Base-by-base conservation (phyloP, 2,329 filamentous ascomycete genomes). In the Nigrospora osmanthi region DNA sequence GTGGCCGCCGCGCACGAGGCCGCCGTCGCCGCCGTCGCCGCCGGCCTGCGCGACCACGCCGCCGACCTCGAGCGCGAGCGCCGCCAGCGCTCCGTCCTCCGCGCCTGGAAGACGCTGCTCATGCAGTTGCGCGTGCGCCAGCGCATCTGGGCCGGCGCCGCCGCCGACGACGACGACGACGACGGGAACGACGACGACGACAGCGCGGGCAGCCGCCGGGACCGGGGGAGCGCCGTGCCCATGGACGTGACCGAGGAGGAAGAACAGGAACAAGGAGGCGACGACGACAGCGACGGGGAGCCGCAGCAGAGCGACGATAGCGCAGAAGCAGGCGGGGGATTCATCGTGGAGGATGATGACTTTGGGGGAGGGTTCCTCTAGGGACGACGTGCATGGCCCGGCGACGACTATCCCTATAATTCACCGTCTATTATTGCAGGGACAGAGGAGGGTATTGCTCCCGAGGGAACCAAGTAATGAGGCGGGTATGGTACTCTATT, bases 81-180 rank as follows among this genome's bases (percentile, higher is more conserved):
- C 50, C 76, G 79, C 35, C 76, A 81, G 35, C 63, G 81, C 44
- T 63, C 76, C 17, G 83, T 78, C 6, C 59, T 91, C 48, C 73
- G 77, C 38, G 72, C 81, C 52, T 94, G 88, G 85, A 80, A 81
- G 48, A 82, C 83, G 57, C 85, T 96, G 49, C 62, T 95, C 49
- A 82, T 87, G 65, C 86, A 82, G 0, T 57, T 97, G 57, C 73
- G 87, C 35, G 87, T 96, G 36, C 73, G 81, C 30, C 80, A 90
- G 60, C 74, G 85, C 47, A 81, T 95, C 33, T 85, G 82, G 61
- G 76, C 71, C 0, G 74, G 75, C 2, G 75, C 76, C 4, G 69
- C 71, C 36, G 68, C 67, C 1, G 67, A 69, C 15, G 71, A 75
- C 33, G 69, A 73, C 45, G 63, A 58, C 23, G 62, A 63, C 35